Percentiles rank a stretch among this genome's conserved stretches.
Conservation (phyloP, 257 asterid species). For the Nicotiana undulata region DNA sequence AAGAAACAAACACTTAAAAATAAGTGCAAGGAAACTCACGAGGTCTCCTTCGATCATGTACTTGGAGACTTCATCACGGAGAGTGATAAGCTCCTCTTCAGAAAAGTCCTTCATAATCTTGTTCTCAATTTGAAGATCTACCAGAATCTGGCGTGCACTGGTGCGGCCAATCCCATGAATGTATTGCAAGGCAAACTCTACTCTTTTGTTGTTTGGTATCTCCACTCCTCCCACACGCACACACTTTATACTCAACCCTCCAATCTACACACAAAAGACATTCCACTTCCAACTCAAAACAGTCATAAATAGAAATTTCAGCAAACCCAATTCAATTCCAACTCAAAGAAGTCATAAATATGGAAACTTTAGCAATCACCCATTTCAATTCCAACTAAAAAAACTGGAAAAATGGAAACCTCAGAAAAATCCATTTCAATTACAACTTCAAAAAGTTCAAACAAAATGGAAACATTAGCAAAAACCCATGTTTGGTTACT, state of each 20-base stretch:
- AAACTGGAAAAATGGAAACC: not conserved
- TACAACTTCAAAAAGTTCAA: not conserved
- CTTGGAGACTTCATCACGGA: constrained; percentile 91
- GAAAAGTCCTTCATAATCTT: constrained; percentile 74
- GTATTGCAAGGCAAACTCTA: constrained; percentile 86
- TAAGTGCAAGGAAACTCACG: constrained; percentile 28
- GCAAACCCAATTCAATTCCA: not conserved
- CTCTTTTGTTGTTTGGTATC: constrained; percentile 89
- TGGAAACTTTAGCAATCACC: not conserved
- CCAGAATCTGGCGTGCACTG: constrained; percentile 50
- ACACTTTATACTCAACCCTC: constrained; percentile 66
- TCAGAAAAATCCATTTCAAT: not conserved
- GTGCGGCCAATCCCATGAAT: constrained; percentile 95
- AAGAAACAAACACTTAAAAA: not conserved
- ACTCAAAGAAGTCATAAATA: not conserved
- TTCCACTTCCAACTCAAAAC: not conserved
- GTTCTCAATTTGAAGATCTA: constrained; percentile 66
- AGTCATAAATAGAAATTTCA: not conserved
- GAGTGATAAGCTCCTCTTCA: constrained; percentile 79
- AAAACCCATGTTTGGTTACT: not conserved
- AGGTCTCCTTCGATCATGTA: constrained; percentile 97
- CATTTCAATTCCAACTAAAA: not conserved
- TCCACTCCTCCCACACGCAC: constrained; percentile 99
- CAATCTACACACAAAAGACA: constrained; percentile 32
- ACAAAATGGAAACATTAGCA: not conserved